Base-by-base conservation (phyloP, 257 asterid genomes). In the Scutellaria baicalensis region DNA sequence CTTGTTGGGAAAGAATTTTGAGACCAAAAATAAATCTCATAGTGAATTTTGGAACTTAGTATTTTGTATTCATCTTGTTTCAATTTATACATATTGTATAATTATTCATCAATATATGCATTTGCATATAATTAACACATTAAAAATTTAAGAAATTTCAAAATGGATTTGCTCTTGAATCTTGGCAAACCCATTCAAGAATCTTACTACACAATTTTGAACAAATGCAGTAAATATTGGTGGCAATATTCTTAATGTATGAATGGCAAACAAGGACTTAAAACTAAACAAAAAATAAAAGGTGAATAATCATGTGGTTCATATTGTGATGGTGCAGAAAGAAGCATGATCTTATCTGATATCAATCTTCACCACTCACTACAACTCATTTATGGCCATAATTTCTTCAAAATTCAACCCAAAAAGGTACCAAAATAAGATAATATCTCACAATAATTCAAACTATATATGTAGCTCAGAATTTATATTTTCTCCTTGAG, bases 261-360 rank as follows among this genome's bases (percentile, higher is more conserved):
- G 11, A 14, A 65, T 45, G 48, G 73, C 58, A 50, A 9, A 52
- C 27, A 56, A 14, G 66, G 52, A 71, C 59, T 16, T 54, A 7
- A 60, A 70, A 12, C 14, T 3, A 45, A 61, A 23, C 1, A 14
- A 58, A 40, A n/a, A 36, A 70, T 2, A 75, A 27, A 47, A 18
- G 8, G 50, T 45, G 50, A 69, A 77, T 65, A 57, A 77, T 78
- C 75, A 14, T 81, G 83, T 84, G 86, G 89, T 77, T 81, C 68
- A 77, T 74, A 82, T 67, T 84, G 64, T 45, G 68, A 73, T 74
- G 77, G 77, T 74, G 49, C 64, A 76, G 62, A 59, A 76, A 69
- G 64, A 68, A 75, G 62, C 77, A 70, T 82, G 68, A 84, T 80
- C 95, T 88, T 89, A 87, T 89, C 96, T 84, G 16, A 59, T 78